Conservation (phyloP, 2,329 filamentous ascomycete genomes). For the Neofusicoccum parvum region DNA sequence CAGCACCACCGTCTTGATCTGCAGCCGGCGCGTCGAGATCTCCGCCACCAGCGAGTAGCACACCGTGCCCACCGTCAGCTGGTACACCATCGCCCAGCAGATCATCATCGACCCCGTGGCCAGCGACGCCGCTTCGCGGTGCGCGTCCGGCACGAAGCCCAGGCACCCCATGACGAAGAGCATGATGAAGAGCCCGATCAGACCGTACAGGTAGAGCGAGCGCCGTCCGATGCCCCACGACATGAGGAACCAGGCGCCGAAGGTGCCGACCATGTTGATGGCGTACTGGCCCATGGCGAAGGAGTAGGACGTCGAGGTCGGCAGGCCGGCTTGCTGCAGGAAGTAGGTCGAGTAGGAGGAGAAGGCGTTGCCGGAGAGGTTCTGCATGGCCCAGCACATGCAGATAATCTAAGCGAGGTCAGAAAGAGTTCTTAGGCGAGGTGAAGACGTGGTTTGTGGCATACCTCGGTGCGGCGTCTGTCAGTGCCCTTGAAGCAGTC, state of each 20-base stretch:
- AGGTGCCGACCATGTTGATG: constrained; percentile 77
- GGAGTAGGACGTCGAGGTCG: constrained; percentile 45
- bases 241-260: constrained; percentile 82
- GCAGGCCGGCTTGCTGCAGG: constrained; percentile 50
- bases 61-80: constrained; percentile 84
- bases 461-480: constrained; percentile 69
- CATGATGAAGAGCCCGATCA: constrained; percentile 70
- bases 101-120: constrained; percentile 83
- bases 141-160: constrained; percentile 66
- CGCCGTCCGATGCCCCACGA: constrained; percentile 73
- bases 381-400: constrained; percentile 54
- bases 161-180: constrained; percentile 83
- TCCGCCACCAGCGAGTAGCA: constrained; percentile 88
- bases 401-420: constrained; percentile 52
- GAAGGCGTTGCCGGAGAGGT: constrained; percentile 50
- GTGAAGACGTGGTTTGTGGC: too few species aligned
- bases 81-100: constrained; percentile 65
- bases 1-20: constrained; percentile 89
- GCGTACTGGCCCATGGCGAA: constrained; percentile 60
- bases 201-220: constrained; percentile 73
- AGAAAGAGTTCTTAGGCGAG: too few species aligned
- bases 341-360: constrained; percentile 54
- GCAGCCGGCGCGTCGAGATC: constrained; percentile 76
- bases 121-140: constrained; percentile 64
- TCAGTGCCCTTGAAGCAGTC: constrained; percentile 85